Percentiles rank a stretch among this genome's conserved stretches.
Evolutionary conservation across 352 stramenopile genomes (phyloP).

Genomic region (Aphanomyces astaci): DNA sequence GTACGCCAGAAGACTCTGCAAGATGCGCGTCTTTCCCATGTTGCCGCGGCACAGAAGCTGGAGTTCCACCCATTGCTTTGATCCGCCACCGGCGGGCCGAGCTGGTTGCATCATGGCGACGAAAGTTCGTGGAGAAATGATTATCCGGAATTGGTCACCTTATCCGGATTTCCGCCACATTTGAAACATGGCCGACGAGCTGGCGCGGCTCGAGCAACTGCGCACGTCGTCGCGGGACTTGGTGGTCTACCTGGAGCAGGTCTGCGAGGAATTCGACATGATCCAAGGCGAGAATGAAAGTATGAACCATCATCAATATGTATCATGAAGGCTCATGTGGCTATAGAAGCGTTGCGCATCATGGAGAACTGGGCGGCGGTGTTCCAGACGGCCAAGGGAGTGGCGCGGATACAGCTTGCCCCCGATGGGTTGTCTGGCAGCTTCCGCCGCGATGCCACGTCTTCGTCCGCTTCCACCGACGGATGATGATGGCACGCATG

Average conservation of each 20-base stretch:
- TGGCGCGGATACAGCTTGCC: conserved; percentile 10
- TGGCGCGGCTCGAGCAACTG: conserved; percentile 2
- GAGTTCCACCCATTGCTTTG: conserved; percentile 24
- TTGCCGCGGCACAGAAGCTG: conserved; percentile 21
- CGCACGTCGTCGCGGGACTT: conserved; percentile 20
- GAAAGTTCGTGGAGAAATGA: not conserved
- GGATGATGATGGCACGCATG: too few species aligned
- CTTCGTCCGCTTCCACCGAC: not conserved
- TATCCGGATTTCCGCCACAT: not conserved
- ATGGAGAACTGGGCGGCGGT: conserved; percentile 23
- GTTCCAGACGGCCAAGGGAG: conserved; percentile 6
- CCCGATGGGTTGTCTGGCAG: not conserved
- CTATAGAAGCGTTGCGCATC: conserved; percentile 21
- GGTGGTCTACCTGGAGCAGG: conserved; percentile 10
- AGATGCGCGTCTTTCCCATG: conserved; percentile 14
- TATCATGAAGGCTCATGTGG: too few species aligned
- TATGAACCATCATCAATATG: not conserved
- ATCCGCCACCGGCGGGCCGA: not conserved
- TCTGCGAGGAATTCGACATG: conserved; percentile 14
- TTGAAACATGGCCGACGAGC: conserved; percentile 8
- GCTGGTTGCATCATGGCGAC: not conserved
- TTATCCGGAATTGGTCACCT: not conserved
- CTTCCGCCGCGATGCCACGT: not conserved
- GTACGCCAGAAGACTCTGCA: conserved; percentile 18
- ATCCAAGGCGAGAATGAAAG: conserved; percentile 24